Conservation (phyloP, 306 rosid genomes). For the Bauhinia variegata region DNA sequence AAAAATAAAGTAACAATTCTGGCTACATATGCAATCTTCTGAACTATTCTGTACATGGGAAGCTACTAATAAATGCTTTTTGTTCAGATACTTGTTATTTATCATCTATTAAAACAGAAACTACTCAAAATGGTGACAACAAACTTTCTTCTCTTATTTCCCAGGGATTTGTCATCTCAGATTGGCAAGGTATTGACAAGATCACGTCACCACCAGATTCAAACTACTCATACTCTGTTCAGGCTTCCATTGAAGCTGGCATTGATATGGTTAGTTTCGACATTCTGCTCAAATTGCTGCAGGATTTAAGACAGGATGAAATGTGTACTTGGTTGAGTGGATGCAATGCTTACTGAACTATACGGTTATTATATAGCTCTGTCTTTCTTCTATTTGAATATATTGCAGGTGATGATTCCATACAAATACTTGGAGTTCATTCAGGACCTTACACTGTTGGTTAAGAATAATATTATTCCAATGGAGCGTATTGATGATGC, state of each 20-base stretch:
- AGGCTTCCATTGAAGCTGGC: slow-evolving; percentile 83
- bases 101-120: too few relatives aligned
- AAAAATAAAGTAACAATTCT: too few relatives aligned
- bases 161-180: slow-evolving; percentile 99
- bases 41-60: too few relatives aligned
- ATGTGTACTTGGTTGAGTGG: slow-evolving; percentile 3
- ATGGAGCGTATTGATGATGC: slow-evolving; percentile 94
- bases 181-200: slow-evolving; percentile 93
- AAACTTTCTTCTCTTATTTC: slow-evolving; percentile 35
- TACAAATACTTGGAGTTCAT: slow-evolving; percentile 67
- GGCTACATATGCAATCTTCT: too few relatives aligned
- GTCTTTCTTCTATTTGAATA: slow-evolving; percentile 33
- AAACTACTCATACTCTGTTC: slow-evolving; percentile 83
- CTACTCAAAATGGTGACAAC: too few relatives aligned
- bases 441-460: slow-evolving; percentile 66
- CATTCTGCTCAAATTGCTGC: slow-evolving; percentile 32
- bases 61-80: too few relatives aligned
- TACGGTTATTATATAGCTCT: slow-evolving; percentile 24
- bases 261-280: slow-evolving; percentile 82
- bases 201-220: slow-evolving; percentile 74
- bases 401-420: slow-evolving; percentile 87
- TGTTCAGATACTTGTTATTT: too few relatives aligned
- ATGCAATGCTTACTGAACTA: slow-evolving; percentile 19
- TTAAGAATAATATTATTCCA: slow-evolving; percentile 71
- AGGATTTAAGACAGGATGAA: slow-evolving; percentile 12